Evolutionary conservation across 2,329 filamentous ascomycete species (phyloP), one percentile per base, ranked within the genome.

Genomic region (Sphaerostilbella broomeana): DNA sequence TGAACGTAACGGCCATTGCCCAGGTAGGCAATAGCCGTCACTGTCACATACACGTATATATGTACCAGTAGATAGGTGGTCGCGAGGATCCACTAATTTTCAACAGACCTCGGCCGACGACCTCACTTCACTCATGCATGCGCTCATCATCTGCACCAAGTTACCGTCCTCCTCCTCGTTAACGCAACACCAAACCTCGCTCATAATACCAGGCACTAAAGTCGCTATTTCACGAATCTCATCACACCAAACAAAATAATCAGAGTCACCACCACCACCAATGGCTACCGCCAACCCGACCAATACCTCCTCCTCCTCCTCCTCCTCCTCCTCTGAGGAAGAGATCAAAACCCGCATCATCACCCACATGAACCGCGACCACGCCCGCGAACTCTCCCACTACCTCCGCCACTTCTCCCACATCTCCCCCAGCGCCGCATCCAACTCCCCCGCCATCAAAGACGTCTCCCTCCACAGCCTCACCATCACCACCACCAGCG

Each of bases 281-380:
- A n/a, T n/a, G n/a, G n/a, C n/a, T n/a, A n/a, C n/a, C n/a, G n/a
- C n/a, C n/a, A n/a, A n/a, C n/a, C n/a, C n/a, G n/a, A n/a, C n/a
- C n/a, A n/a, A n/a, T n/a, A n/a, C n/a, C n/a, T n/a, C n/a, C n/a
- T n/a, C n/a, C n/a, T n/a, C n/a, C n/a, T n/a, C n/a, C n/a, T n/a
- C n/a, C n/a, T n/a, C n/a, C n/a, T n/a, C n/a, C 11, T 32, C 42
- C 42, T 39, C 50, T n/a, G 56, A 60, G 16, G 52, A 51, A 33
- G 52, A 51, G 24, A 50, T 55, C 42, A 61, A 56, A 32, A 48
- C 51, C 26, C 61, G 63, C 50, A 67, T 68, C 59, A 75, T 90
- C 55, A 70, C 70, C 22, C 89, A 95, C 68, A 92, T 95, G 86
- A 95, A 95, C 65, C 68, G 69, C 29, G 84, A 90, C 61, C 90